Evolutionary conservation across 2,329 filamentous ascomycete genomes (phyloP), one percentile per base, ranked within the genome.

Genomic region (Pyrenochaeta sp.): DNA sequence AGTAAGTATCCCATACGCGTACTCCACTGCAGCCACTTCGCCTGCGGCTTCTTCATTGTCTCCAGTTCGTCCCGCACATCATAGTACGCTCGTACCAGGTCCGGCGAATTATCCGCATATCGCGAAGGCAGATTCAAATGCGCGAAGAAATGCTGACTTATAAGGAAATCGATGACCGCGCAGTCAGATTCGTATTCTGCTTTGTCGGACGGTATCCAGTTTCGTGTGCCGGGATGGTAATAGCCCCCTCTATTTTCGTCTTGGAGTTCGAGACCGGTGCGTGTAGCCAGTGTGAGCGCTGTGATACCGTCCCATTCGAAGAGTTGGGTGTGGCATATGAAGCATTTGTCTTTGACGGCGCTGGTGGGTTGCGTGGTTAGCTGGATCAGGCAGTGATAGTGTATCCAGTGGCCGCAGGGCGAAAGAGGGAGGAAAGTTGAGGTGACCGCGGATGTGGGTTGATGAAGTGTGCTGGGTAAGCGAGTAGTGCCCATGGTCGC

Each of bases 391-490:
- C 69, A 72, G 25, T 60, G 59, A 28, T 69, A 72, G 62, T 72
- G 69, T 1, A 69, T 50, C 69, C 66, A 72, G 58, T 70, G 66
- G 10, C 59, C 56, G 52, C 69, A 72, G 5, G 67, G 62, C 1
- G 52, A 54, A 24, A 70, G 60, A 0, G 67, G 63, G 0, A 72
- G 57, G 52, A 64, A 71, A 0, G 61, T 67, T 1, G 63, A 58
- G 3, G 12, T 22, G 19, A 50, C 19, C 4, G 36, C 25, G 28
- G 25, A 30, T 32, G 30, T 5, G 30, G 19, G 15, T 32, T 36
- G 8, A 15, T 19, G 48, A 22, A 19, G 15, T 10, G 39, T 48
- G 37, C 28, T 40, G 7, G 15, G 42, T 15, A n/a, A 27, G 15
- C 10, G 3, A 6, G 22, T 27, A 7, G 25, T 5, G 24, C 5